Percentiles rank a stretch among this genome's conserved stretches.
phyloP scores from a whole-genome alignment of 2,329 filamentous ascomycete genomes.

The Aureobasidium sp. region DNA sequence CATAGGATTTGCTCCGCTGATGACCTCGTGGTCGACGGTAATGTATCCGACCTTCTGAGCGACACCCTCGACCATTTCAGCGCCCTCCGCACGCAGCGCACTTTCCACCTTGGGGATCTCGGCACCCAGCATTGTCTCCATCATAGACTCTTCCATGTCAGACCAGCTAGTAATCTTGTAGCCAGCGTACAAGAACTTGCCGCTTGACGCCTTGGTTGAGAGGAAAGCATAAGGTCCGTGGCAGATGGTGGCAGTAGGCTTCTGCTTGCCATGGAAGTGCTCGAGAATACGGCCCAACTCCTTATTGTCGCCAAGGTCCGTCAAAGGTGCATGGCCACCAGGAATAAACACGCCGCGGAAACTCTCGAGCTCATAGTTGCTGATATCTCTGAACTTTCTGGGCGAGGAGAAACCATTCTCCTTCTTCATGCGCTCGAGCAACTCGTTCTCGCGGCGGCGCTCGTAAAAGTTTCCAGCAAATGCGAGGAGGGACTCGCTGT shows the following conservation, averaged over 20 bases:
- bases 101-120: constrained; percentile 40
- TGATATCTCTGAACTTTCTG: constrained; percentile 33
- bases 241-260: constrained; percentile 42
- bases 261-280: constrained; percentile 35
- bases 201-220: constrained; percentile 33
- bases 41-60: constrained; percentile 36
- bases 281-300: constrained; percentile 38
- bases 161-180: constrained; percentile 42
- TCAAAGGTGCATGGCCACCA: constrained; percentile 40
- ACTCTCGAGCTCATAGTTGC: constrained; percentile 33
- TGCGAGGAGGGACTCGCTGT: constrained; percentile 35
- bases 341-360: constrained; percentile 41
- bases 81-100: constrained; percentile 34
- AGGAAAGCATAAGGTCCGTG: constrained; percentile 42
- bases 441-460: constrained; percentile 33
- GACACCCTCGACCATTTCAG: constrained; percentile 38
- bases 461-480: constrained; percentile 44
- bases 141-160: constrained; percentile 40
- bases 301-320: constrained; percentile 35
- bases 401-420: constrained; percentile 39
- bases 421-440: constrained; percentile 40
- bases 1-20: constrained; percentile 30
- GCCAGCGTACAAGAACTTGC: constrained; percentile 39
- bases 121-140: constrained; percentile 39
- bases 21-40: constrained; percentile 37